These are phyloP conservation scores for Cucumis hystrix DNA, from an alignment of 306 rosid species.

Conservation along the genomic window DNA sequence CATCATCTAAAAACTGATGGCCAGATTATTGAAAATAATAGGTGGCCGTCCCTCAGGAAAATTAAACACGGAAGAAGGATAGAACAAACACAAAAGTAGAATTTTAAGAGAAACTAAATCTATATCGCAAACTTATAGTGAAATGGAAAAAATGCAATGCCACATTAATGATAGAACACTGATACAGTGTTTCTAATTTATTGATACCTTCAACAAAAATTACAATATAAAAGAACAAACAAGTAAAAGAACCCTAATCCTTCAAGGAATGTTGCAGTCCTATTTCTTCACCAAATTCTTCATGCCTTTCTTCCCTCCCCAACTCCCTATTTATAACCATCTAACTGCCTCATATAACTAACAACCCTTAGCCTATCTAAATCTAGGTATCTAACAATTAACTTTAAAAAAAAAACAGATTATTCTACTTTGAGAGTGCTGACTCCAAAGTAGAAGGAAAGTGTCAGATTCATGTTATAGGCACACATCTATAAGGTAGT, in stretches of 20 bases:
- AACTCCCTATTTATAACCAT: too few species aligned
- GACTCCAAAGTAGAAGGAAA: neutral
- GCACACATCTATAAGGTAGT: neutral
- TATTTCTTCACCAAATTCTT: too few species aligned
- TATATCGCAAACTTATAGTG: neutral
- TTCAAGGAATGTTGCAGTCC: too few species aligned
- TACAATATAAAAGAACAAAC: too few species aligned
- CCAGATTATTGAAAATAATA: neutral
- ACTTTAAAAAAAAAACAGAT: neutral
- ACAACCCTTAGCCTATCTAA: too few species aligned
- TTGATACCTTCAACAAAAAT: too few species aligned
- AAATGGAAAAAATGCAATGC: neutral
- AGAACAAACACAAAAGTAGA: neutral
- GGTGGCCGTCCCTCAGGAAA: neutral
- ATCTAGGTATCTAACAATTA: too few species aligned
- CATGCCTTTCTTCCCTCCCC: too few species aligned
- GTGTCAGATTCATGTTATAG: neutral
- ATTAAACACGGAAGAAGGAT: neutral
- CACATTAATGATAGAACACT: too few species aligned
- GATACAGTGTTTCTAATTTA: too few species aligned
- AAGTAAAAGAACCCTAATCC: too few species aligned
- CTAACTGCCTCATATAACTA: too few species aligned
- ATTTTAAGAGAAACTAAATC: neutral
- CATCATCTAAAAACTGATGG: neutral
- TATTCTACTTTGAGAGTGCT: neutral